phyloP scores from a whole-genome alignment of 2,329 filamentous ascomycete genomes.

The Aspergillus sp. region DNA sequence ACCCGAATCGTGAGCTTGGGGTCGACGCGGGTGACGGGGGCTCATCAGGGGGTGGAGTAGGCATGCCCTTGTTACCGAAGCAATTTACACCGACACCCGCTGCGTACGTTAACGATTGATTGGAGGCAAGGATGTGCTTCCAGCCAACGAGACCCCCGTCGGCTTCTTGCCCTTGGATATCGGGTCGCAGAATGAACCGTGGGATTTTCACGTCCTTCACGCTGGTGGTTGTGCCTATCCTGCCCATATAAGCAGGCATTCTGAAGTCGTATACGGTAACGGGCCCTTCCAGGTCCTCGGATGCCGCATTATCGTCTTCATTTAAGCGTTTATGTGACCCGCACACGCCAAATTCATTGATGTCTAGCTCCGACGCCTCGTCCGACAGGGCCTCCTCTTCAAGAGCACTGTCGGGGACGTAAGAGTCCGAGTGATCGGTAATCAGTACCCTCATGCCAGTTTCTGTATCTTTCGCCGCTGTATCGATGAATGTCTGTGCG shows the following conservation, averaged over 20 bases:
- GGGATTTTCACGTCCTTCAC: constrained; percentile 34
- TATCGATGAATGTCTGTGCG: constrained; percentile 46
- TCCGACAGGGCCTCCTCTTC: constrained; percentile 25
- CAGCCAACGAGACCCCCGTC: constrained; percentile 47
- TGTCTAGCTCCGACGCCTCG: constrained; percentile 32
- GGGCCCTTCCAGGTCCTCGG: constrained; percentile 27
- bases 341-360: constrained; percentile 35
- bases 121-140: constrained; percentile 44
- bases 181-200: constrained; percentile 42
- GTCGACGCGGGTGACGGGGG: constrained; percentile 33
- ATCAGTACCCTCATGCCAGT: constrained; percentile 41
- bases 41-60: constrained; percentile 28
- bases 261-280: constrained; percentile 41
- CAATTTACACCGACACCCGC: constrained; percentile 34
- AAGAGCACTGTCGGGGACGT: constrained; percentile 34
- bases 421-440: constrained; percentile 42
- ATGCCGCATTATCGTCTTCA: constrained; percentile 8
- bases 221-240: constrained; percentile 28
- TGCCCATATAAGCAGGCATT: constrained; percentile 45
- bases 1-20: constrained; percentile 33
- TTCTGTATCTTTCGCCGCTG: constrained; percentile 41
- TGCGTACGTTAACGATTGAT: constrained; percentile 39
- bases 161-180: constrained; percentile 42
- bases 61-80: constrained; percentile 26
- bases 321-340: constrained; percentile 25